A percentile compares a stretch with the other conserved stretches of the same genome.
Evolutionary conservation across 306 rosid species (phyloP).

Genomic region (Cucumis cinereus): DNA sequence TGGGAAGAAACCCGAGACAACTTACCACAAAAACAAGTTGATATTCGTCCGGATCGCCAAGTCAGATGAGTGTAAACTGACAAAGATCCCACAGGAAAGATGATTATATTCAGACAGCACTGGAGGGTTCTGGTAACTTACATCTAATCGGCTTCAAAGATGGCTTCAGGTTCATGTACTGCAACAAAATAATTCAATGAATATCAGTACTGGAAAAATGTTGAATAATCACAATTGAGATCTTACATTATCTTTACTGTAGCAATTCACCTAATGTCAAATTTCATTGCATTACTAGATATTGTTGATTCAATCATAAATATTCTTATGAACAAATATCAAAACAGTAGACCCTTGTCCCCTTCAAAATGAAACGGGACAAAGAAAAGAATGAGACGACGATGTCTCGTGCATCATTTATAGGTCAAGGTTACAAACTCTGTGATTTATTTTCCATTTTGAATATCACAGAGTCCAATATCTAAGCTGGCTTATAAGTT

Average conservation of each 20-base stretch:
- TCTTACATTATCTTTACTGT: not conserved
- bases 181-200: constrained; percentile 11
- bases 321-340: not conserved
- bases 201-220: not conserved
- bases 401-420: not conserved
- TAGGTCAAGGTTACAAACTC: not conserved
- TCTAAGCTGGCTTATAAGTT: not conserved
- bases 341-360: not conserved
- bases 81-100: constrained; percentile 4
- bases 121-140: constrained; percentile 55
- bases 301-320: not conserved
- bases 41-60: not conserved
- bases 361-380: not conserved
- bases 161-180: constrained; percentile 52
- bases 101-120: constrained; percentile 43
- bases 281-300: not conserved
- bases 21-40: not conserved
- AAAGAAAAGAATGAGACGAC: not conserved
- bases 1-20: not conserved
- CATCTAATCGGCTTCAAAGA: constrained; percentile 46
- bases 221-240: not conserved
- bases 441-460: not conserved
- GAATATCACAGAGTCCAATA: not conserved
- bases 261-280: not conserved
- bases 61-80: not conserved